These are phyloP conservation scores for Stephanocyclus meneghinianus DNA, from an alignment of 352 stramenopile species.

Conservation along the genomic window DNA sequence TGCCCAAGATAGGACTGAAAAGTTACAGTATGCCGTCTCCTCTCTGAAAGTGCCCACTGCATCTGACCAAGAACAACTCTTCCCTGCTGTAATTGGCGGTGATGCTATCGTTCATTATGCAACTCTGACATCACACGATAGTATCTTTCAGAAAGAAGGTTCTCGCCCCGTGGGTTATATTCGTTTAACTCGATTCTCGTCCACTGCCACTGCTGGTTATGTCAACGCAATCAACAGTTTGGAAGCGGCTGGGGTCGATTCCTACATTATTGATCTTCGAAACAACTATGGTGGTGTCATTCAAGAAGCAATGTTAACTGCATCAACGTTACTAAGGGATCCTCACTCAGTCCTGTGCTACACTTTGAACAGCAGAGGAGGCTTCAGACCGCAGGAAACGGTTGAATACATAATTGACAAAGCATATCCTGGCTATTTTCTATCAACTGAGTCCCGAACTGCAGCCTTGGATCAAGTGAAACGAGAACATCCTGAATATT, in stretches of 20 bases:
- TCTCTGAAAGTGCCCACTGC: background rate
- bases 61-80: constrained; percentile 6
- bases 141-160: constrained; percentile 52
- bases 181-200: constrained; percentile 79
- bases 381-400: constrained; percentile 79
- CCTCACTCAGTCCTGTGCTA: constrained; percentile 77
- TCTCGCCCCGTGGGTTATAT: constrained; percentile 71
- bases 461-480: constrained; percentile 63
- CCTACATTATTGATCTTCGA: constrained; percentile 82
- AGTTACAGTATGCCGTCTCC: background rate
- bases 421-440: constrained; percentile 77
- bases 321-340: constrained; percentile 75
- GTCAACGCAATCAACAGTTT: constrained; percentile 65
- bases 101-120: constrained; percentile 72
- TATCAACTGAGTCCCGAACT: constrained; percentile 58
- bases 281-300: constrained; percentile 80
- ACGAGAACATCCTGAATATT: constrained; percentile 71
- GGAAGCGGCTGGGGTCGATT: constrained; percentile 68
- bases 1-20: background rate
- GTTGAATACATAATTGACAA: constrained; percentile 78
- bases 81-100: constrained; percentile 51
- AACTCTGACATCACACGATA: constrained; percentile 59
- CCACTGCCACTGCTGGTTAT: constrained; percentile 64
- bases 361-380: constrained; percentile 75
- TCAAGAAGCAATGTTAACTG: constrained; percentile 80